phyloP scores from a whole-genome alignment of 2,329 filamentous ascomycete species.

The Cryphonectria radicalis region DNA sequence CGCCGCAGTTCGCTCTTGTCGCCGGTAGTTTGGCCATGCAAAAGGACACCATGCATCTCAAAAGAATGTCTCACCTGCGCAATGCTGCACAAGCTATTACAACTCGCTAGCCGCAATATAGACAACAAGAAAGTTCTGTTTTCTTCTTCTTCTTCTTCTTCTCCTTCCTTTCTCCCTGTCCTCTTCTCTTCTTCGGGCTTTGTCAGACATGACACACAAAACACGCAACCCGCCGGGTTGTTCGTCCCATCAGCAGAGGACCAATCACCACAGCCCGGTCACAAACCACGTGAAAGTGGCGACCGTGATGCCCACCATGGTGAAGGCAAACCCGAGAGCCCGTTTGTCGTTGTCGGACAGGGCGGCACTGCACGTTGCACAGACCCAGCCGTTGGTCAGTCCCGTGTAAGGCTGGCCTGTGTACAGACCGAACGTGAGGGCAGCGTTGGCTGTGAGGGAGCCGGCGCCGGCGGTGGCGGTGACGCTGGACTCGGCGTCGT shows the following conservation, averaged over 20 bases:
- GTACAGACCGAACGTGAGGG: slow-evolving; percentile 64
- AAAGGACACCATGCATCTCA: slow-evolving; percentile 6
- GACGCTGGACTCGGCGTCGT: slow-evolving; percentile 59
- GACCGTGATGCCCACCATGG: slow-evolving; percentile 61
- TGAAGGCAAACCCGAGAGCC: slow-evolving; percentile 54
- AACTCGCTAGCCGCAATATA: slow-evolving; percentile 12
- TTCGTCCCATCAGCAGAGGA: not conserved
- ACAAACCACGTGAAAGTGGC: slow-evolving; percentile 69
- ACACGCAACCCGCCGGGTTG: too few relatives aligned
- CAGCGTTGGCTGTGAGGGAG: slow-evolving; percentile 54
- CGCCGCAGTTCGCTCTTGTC: slow-evolving; percentile 22
- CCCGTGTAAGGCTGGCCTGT: slow-evolving; percentile 54
- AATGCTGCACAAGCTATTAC: slow-evolving; percentile 26
- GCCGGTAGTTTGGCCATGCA: not conserved
- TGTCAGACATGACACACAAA: slow-evolving; percentile 2
- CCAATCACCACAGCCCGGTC: slow-evolving; percentile 46
- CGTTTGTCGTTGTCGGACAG: slow-evolving; percentile 50
- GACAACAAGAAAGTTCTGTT: slow-evolving; percentile 13
- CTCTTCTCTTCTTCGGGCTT: not conserved
- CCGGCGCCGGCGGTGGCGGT: slow-evolving; percentile 58
- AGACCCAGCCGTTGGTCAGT: slow-evolving; percentile 55
- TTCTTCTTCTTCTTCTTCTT: not conserved
- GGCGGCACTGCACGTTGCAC: slow-evolving; percentile 61
- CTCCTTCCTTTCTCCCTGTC: too few relatives aligned
- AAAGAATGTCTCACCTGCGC: slow-evolving; percentile 21